These are phyloP conservation scores for Pseudopithomyces maydicus DNA, from an alignment of 2,329 filamentous ascomycete species.

Conservation along the genomic window DNA sequence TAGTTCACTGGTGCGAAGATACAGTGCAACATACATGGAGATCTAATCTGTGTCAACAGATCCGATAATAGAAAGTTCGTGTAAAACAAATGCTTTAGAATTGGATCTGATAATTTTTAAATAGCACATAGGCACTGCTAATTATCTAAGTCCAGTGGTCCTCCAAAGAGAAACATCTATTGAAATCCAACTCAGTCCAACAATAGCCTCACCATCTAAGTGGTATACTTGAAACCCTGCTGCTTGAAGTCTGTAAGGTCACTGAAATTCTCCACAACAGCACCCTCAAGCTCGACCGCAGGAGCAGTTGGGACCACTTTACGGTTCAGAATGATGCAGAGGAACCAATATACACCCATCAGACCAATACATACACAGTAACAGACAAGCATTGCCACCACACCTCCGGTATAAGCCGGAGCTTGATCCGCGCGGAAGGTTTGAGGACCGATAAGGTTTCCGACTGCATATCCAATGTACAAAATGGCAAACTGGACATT, in stretches of 20 bases:
- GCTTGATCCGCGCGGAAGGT: conserved; percentile 48
- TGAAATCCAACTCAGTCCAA: neutral
- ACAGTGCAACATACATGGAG: too few relatives aligned
- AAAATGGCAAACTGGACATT: conserved; percentile 29
- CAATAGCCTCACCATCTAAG: neutral
- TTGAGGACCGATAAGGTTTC: conserved; percentile 51
- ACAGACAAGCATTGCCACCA: conserved; percentile 8
- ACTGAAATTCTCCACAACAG: conserved; percentile 9
- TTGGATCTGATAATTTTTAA: neutral
- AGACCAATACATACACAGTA: conserved; percentile 9
- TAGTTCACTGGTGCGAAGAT: too few relatives aligned
- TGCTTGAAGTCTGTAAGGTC: conserved; percentile 20
- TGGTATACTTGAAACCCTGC: conserved; percentile 17
- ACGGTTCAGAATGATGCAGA: conserved; percentile 1
- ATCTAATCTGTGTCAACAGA: too few relatives aligned
- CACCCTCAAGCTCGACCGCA: neutral
- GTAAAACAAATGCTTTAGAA: too few relatives aligned
- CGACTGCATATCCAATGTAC: conserved; percentile 48
- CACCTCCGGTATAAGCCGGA: conserved; percentile 23
- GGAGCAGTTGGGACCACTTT: neutral
- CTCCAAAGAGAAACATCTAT: neutral
- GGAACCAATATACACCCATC: conserved; percentile 2
- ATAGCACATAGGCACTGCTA: neutral
- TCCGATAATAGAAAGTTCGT: too few relatives aligned
- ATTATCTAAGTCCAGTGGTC: neutral